Conservation (phyloP, 1,284 basidiomycete genomes). For the Rhodotorula sp. region DNA sequence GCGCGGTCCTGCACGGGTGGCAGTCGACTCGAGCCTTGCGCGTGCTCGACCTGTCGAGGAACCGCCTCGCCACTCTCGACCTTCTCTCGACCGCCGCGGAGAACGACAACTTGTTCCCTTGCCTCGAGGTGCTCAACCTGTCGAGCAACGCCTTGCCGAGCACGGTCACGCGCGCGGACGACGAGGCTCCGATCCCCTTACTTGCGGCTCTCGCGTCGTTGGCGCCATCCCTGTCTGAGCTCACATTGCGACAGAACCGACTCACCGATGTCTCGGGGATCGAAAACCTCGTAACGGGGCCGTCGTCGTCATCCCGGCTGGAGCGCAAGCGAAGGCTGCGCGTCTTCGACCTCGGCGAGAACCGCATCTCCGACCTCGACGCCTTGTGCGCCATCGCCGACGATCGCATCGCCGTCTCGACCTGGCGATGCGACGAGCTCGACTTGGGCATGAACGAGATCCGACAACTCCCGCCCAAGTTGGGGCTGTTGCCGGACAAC, state of each 20-base stretch:
- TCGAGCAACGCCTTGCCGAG: slow-evolving; percentile 22
- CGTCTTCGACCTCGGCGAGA: slow-evolving; percentile 22
- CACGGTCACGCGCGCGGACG: background rate
- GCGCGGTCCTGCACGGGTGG: slow-evolving; percentile 13
- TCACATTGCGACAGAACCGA: slow-evolving; percentile 30
- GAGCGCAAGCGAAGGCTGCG: background rate
- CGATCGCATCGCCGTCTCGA: background rate
- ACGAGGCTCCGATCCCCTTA: background rate
- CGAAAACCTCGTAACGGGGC: slow-evolving; percentile 1
- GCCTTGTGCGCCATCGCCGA: slow-evolving; percentile 20
- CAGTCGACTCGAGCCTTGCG: slow-evolving; percentile 15
- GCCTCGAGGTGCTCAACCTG: slow-evolving; percentile 23
- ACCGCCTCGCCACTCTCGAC: slow-evolving; percentile 12
- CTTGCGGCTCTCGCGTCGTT: slow-evolving; percentile 7
- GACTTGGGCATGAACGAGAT: slow-evolving; percentile 36
- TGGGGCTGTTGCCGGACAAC: slow-evolving; percentile 21
- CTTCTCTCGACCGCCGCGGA: background rate
- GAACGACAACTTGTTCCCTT: slow-evolving; percentile 1
- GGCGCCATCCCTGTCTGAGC: slow-evolving; percentile 10
- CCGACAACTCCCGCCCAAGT: slow-evolving; percentile 23
- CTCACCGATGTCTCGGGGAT: slow-evolving; percentile 25
- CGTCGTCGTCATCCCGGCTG: too few relatives aligned
- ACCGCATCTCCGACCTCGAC: slow-evolving; percentile 18
- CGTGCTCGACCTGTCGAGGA: slow-evolving; percentile 13
- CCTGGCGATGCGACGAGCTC: slow-evolving; percentile 23